phyloP scores from a whole-genome alignment of 352 stramenopile genomes.

The Paralagenidium karlingii region DNA sequence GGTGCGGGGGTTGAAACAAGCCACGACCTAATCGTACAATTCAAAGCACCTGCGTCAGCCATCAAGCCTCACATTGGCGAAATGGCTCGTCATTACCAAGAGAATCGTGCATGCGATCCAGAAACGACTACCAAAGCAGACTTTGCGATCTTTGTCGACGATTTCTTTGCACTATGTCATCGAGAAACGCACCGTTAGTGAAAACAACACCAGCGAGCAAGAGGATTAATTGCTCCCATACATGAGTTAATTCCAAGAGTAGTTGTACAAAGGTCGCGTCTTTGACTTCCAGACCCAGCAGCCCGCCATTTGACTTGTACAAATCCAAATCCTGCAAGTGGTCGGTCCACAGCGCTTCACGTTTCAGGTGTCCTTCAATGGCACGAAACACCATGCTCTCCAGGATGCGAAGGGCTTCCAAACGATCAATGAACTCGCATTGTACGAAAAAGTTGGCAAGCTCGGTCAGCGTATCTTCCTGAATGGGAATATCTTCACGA shows the following conservation, averaged over 20 bases:
- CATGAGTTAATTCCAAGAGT: constrained; percentile 45
- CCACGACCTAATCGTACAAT: constrained; percentile 11
- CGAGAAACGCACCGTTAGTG: constrained; percentile 2
- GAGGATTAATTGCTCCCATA: constrained; percentile 10
- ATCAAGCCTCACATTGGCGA: background rate
- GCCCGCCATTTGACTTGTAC: constrained; percentile 44
- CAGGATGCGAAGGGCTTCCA: constrained; percentile 60
- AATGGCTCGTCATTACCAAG: constrained; percentile 20
- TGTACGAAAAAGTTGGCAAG: constrained; percentile 43
- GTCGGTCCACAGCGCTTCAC: constrained; percentile 54
- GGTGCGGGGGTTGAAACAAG: constrained; percentile 56
- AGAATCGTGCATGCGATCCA: constrained; percentile 79
- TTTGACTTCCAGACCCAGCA: constrained; percentile 59
- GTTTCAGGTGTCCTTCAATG: constrained; percentile 57
- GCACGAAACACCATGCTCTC: constrained; percentile 70
- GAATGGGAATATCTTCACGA: constrained; percentile 70
- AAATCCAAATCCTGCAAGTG: constrained; percentile 32
- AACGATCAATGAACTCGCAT: constrained; percentile 39
- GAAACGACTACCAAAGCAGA: constrained; percentile 66
- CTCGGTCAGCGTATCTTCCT: constrained; percentile 52
- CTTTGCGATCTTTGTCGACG: constrained; percentile 57
- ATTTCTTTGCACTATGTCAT: constrained; percentile 17
- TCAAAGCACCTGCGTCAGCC: background rate
- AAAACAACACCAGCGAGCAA: constrained; percentile 3
- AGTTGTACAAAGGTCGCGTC: constrained; percentile 34